Conservation (phyloP, 2,329 filamentous ascomycete species). For the Alternaria infectoria region DNA sequence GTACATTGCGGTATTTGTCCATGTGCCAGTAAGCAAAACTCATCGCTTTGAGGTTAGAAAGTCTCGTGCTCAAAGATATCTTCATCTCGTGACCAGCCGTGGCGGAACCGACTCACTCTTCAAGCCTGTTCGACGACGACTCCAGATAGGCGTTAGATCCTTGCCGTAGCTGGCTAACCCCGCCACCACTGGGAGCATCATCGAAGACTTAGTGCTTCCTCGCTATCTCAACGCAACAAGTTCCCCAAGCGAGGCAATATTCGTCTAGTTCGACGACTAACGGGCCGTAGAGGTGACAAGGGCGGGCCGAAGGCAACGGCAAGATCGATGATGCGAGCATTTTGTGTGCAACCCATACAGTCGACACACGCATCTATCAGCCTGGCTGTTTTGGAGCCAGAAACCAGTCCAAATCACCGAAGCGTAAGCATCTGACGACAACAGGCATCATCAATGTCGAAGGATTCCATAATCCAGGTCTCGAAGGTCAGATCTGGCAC, state of each 20-base stretch:
- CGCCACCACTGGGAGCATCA: not conserved
- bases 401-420: not conserved
- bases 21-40: not conserved
- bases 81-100: not conserved
- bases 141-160: not conserved
- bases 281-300: slow-evolving; percentile 3
- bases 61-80: not conserved
- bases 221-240: not conserved
- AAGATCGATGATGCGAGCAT: slow-evolving; percentile 15
- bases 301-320: slow-evolving; percentile 9
- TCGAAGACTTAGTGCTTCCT: not conserved
- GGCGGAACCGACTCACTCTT: not conserved
- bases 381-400: not conserved
- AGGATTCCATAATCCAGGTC: not conserved
- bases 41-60: not conserved
- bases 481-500: not conserved
- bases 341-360: not conserved
- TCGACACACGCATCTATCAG: not conserved
- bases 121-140: no score
- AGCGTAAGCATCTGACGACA: not conserved
- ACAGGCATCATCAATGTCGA: not conserved
- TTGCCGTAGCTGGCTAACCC: not conserved
- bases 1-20: not conserved
- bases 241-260: not conserved
- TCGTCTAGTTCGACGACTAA: not conserved